Evolutionary conservation across 495 filamentous ascomycete species (phyloP), one percentile per base, ranked within the genome.

Genomic region (Cladorrhinum samala): DNA sequence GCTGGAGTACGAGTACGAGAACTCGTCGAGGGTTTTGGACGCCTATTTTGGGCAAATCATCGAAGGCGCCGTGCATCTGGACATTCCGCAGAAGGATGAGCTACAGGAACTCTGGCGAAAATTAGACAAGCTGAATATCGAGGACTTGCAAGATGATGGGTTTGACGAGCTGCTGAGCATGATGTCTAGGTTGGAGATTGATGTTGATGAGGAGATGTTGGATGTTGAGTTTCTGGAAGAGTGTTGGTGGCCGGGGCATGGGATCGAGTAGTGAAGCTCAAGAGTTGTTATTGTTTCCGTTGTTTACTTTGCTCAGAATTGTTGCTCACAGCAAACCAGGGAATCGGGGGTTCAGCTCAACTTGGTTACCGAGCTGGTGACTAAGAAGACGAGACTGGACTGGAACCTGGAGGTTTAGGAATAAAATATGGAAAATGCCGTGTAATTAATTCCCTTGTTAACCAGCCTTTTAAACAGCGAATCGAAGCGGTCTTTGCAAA

Each of bases 201-300:
- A 47, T 47, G 24, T 16, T 17, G 45, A 47, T 33, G 45, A 47
- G 25, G 45, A 47, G 23, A 47, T 47, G 45, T 9, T 30, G 45
- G 45, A 47, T 47, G 45, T 47, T 27, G 45, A 47, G 3, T 47
- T 24, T 33, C 18, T 24, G 45, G 25, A 47, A 13, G 39, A 41
- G 39, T 9, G n/a, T 18, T n/a, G 24, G 23, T 45, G 42, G 42
- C 24, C 20, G 45, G 45, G 24, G 45, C 14, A 16, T 3, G 45
- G 25, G n/a, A 23, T 23, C 21, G 16, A 45, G 39, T 18, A 41
- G 39, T 41, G 39, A 6, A 14, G n/a, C 5, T 6, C 6, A 37
- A 7, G 30, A 14, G 30, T 37, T 37, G 30, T 6, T 37, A 37
- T 37, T 37, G 30, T 37, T 6, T 37, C 7, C 14, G 30, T 7